These are phyloP conservation scores for Microbotryomycetes sp. DNA, from an alignment of 1,284 basidiomycete genomes.

Conservation along the genomic window DNA sequence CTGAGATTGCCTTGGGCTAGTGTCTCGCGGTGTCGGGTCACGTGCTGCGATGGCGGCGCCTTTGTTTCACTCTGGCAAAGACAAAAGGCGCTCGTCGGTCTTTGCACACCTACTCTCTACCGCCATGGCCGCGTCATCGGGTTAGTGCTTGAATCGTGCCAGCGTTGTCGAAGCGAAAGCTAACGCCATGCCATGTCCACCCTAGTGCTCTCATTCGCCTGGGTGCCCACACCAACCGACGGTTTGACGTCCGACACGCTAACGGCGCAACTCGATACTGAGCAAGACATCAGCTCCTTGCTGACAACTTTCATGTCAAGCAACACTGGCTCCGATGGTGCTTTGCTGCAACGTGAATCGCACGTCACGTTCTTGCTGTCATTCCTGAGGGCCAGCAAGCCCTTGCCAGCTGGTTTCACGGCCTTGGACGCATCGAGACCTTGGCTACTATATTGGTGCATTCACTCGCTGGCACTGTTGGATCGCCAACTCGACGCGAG, in stretches of 20 bases:
- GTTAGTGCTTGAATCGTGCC: too few species aligned
- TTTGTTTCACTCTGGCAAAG: too few species aligned
- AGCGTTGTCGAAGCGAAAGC: too few species aligned
- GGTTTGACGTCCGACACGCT: constrained; percentile 14
- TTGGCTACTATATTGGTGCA: constrained; percentile 86
- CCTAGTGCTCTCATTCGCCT: neutral
- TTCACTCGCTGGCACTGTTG: constrained; percentile 70
- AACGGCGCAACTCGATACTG: constrained; percentile 16
- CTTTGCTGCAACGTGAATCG: constrained; percentile 7
- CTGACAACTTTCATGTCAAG: constrained; percentile 10
- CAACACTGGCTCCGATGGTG: neutral
- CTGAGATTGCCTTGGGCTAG: too few species aligned
- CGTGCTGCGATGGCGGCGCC: too few species aligned
- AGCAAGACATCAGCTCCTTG: constrained; percentile 16
- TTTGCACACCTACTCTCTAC: too few species aligned
- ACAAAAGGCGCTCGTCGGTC: too few species aligned
- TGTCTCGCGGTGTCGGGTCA: too few species aligned
- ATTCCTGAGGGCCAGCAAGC: constrained; percentile 41
- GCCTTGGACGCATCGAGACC: constrained; percentile 84
- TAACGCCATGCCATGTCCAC: too few species aligned
- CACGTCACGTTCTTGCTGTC: constrained; percentile 24
- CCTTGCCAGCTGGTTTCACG: constrained; percentile 47
- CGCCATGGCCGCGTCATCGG: too few species aligned
- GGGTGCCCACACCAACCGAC: neutral
- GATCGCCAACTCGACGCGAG: constrained; percentile 68